Conservation (phyloP, 1,284 basidiomycete species). For the Microbotryum scabiosae region DNA sequence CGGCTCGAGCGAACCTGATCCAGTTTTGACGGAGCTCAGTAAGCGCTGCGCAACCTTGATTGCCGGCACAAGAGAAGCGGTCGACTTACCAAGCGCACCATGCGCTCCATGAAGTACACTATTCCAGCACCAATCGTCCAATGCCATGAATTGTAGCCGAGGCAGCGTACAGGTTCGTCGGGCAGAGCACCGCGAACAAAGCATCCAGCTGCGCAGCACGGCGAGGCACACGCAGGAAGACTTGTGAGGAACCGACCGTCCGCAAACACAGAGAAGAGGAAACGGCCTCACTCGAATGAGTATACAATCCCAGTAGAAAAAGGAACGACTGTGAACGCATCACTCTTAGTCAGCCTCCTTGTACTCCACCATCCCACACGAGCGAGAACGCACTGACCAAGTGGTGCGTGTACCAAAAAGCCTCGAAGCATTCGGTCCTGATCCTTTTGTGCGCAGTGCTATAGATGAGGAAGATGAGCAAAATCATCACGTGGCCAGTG, state of each 20-base stretch:
- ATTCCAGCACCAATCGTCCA: constrained; percentile 80
- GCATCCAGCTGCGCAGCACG: constrained; percentile 49
- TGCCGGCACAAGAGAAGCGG: not conserved
- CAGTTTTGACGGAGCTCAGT: not conserved
- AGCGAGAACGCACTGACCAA: constrained; percentile 69
- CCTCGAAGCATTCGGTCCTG: constrained; percentile 76
- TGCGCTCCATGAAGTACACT: constrained; percentile 71
- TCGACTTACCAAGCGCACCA: constrained; percentile 63
- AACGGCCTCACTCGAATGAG: constrained; percentile 56
- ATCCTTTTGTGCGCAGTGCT: constrained; percentile 62
- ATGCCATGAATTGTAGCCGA: constrained; percentile 77
- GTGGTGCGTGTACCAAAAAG: constrained; percentile 88
- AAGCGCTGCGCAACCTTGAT: too few species aligned
- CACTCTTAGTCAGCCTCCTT: not conserved
- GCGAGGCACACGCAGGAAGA: not conserved
- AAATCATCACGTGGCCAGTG: constrained; percentile 62
- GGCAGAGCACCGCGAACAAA: constrained; percentile 68
- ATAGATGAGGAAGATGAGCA: constrained; percentile 71
- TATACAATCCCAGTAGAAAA: constrained; percentile 53
- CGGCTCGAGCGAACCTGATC: constrained; percentile 42
- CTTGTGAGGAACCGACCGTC: not conserved
- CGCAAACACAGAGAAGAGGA: not conserved
- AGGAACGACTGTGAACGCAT: constrained; percentile 5
- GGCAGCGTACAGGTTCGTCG: constrained; percentile 63
- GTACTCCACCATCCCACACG: not conserved